Evolutionary conservation across 2,329 filamentous ascomycete species (phyloP).

Genomic region (Aphanocladium album): DNA sequence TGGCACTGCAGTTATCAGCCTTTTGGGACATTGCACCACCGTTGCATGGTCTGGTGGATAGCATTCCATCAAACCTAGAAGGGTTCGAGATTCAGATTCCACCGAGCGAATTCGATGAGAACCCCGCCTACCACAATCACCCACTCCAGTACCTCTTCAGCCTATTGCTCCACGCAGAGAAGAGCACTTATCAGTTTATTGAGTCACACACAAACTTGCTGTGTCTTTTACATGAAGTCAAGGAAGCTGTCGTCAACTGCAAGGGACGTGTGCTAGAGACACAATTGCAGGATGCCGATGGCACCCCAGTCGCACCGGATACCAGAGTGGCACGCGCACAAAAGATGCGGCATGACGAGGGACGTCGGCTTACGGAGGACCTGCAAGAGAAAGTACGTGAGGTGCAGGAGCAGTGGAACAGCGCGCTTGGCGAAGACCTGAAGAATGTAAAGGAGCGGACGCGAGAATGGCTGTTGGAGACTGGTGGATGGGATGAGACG

Average conservation of each 20-base stretch:
- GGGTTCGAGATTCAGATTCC: conserved; percentile 74
- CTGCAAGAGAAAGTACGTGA: conserved; percentile 89
- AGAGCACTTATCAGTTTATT: conserved; percentile 94
- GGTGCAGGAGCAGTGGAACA: conserved; percentile 86
- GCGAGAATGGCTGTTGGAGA: conserved; percentile 64
- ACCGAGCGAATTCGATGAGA: conserved; percentile 74
- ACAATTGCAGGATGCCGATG: conserved; percentile 45
- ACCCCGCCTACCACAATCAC: conserved; percentile 71
- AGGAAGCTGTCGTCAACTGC: conserved; percentile 68
- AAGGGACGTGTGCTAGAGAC: conserved; percentile 63
- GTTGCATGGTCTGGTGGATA: conserved; percentile 71
- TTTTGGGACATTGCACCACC: conserved; percentile 98
- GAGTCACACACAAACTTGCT: conserved; percentile 89
- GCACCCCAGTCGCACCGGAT: conserved; percentile 26
- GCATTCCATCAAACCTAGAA: conserved; percentile 58
- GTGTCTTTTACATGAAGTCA: conserved; percentile 86
- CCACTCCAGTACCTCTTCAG: conserved; percentile 89
- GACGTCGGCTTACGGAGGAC: conserved; percentile 69
- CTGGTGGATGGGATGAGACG: conserved; percentile 84
- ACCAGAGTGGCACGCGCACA: conserved; percentile 39
- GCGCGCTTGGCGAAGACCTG: conserved; percentile 76
- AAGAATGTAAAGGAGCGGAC: conserved; percentile 69
- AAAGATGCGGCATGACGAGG: conserved; percentile 61
- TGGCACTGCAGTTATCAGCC: conserved; percentile 85
- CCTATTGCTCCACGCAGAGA: conserved; percentile 79